Base-by-base conservation (phyloP, 2,329 filamentous ascomycete species). In the Nemania sp. region DNA sequence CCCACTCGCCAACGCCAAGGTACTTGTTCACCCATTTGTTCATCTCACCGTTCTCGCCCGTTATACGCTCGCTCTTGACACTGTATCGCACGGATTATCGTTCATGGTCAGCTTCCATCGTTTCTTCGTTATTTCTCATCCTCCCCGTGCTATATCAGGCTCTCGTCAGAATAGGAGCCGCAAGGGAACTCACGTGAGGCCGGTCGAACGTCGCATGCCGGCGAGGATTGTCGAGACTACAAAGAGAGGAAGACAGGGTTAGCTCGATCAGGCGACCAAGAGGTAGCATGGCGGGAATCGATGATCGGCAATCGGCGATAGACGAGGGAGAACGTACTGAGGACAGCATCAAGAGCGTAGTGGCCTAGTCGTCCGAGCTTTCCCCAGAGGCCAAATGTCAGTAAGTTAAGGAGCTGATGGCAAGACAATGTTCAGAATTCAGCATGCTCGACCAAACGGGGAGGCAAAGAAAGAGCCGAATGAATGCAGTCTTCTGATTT, bases 131-230 rank as follows among this genome's bases (percentile, higher is more conserved):
- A 15, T 10, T 15, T n/a, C 38, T 51, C 15, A 29, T 56, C 32
- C n/a, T 47, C 18, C n/a, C n/a, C 38, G 18, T 13, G 4, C 62
- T 43, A 10, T 41, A 15, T 55, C 18, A 6, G 5, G n/a, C 22
- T 26, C 15, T 15, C 24, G 27, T 47, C n/a, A 29, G 66, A 67
- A 70, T 66, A 69, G 69, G 51, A 66, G 60, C 26, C 65, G 72
- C n/a, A 68, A 66, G 41, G 22, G 43, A 74, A 92, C 93, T 88
- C 92, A 99, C 96, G 94, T 98, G 83, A 99, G 87, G 77, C 96
- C 96, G 70, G 96, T 98, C 72, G 95, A 98, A 75, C 96, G 93
- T 85, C 97, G 97, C 86, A 99, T 94, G 77, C 96, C 96, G 45
- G 96, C 96, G 73, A 99, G 90, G 80, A 98, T 95, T 71, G 96